These are phyloP conservation scores for Litchi chinensis DNA, from an alignment of 345 rosid genomes.

Conservation along the genomic window DNA sequence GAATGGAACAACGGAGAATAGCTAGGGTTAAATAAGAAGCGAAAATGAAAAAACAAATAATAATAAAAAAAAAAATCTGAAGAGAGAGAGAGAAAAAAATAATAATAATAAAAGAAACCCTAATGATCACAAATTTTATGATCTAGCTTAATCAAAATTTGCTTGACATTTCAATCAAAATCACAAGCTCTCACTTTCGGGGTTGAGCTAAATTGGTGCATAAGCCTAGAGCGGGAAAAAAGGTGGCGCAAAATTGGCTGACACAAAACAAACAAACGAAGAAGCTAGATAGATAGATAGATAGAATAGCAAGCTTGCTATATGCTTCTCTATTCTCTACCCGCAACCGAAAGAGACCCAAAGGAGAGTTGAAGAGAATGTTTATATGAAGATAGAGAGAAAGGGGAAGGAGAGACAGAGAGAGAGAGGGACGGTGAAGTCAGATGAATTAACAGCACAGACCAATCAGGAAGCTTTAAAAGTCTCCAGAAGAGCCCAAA, in stretches of 20 bases:
- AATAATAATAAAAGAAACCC: slow-evolving; percentile 26
- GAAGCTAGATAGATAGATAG: not conserved
- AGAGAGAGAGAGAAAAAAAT: not conserved
- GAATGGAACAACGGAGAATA: slow-evolving; percentile 36
- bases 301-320: slow-evolving; percentile 11
- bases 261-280: not conserved
- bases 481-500: slow-evolving; percentile 26
- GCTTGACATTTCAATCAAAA: slow-evolving; percentile 27
- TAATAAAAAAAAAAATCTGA: too few relatives aligned
- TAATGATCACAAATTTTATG: slow-evolving; percentile 32
- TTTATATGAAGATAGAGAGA: too few relatives aligned
- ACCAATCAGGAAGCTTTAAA: slow-evolving; percentile 29
- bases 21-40: slow-evolving; percentile 41
- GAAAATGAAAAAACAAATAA: not conserved
- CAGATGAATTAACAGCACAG: slow-evolving; percentile 32
- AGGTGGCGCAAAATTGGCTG: slow-evolving; percentile 44
- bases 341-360: slow-evolving; percentile 59
- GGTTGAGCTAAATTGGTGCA: slow-evolving; percentile 56
- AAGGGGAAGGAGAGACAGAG: not conserved
- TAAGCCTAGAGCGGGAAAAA: slow-evolving; percentile 46
- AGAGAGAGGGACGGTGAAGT: slow-evolving; percentile 21
- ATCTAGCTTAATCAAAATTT: slow-evolving; percentile 13
- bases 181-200: slow-evolving; percentile 45
- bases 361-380: slow-evolving; percentile 4
- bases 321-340: slow-evolving; percentile 29